Conservation (phyloP, 192 early-diverging fungal genomes). For the Backusella parvicylindrica region DNA sequence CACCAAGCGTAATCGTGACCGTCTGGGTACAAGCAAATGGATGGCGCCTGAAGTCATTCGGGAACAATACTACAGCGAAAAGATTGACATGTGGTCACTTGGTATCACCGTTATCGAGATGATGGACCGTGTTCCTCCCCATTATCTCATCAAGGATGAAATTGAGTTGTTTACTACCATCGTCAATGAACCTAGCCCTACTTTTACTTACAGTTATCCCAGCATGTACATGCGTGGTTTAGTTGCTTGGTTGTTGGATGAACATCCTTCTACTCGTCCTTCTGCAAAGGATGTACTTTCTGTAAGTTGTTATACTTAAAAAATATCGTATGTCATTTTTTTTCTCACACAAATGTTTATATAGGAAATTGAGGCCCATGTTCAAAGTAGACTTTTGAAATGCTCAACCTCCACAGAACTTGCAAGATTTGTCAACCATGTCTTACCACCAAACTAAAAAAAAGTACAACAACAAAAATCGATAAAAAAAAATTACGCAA, state of each 20-base stretch:
- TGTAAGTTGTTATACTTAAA: conserved; percentile 26
- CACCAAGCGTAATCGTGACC: conserved; percentile 27
- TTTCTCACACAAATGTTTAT: background rate
- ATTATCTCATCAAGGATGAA: conserved; percentile 36
- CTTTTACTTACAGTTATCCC: conserved; percentile 34
- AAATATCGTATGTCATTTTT: background rate
- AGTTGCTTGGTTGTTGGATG: conserved; percentile 38
- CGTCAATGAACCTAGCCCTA: conserved; percentile 27
- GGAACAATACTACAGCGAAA: conserved; percentile 43
- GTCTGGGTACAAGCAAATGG: conserved; percentile 40
- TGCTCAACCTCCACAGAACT: conserved; percentile 23
- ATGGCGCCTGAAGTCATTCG: conserved; percentile 50
- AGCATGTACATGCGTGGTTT: conserved; percentile 37
- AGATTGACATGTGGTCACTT: conserved; percentile 48
- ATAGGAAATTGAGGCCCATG: conserved; percentile 36
- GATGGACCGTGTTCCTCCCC: conserved; percentile 45
- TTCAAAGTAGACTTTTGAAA: conserved; percentile 28
- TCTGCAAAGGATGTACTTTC: conserved; percentile 27
- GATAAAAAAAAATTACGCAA: background rate
- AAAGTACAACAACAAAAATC: background rate
- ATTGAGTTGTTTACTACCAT: conserved; percentile 31
- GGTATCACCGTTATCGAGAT: conserved; percentile 46
- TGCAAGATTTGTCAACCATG: conserved; percentile 28
- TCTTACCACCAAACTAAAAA: conserved; percentile 22
- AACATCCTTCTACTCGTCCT: conserved; percentile 25